Conservation (phyloP, 1,284 basidiomycete genomes). For the Leccinum pachyderme region DNA sequence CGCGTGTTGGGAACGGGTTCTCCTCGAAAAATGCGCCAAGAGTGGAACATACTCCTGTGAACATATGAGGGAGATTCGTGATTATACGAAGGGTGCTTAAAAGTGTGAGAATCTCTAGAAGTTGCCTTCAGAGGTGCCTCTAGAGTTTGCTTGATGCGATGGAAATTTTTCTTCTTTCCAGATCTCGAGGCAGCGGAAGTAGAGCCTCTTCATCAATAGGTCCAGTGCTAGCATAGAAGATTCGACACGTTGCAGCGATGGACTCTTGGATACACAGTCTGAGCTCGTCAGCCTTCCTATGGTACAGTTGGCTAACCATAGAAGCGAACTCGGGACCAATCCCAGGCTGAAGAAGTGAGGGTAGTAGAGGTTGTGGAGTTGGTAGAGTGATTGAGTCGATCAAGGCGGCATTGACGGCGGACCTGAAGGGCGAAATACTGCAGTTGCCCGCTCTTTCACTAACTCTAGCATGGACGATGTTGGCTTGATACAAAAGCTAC, state of each 20-base stretch:
- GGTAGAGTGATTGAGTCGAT: conserved; percentile 4
- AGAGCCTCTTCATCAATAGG: background rate
- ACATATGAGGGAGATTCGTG: too few species aligned
- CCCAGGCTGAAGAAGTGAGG: conserved; percentile 2
- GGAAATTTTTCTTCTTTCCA: background rate
- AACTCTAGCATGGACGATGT: conserved; percentile 3
- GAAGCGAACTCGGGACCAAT: background rate
- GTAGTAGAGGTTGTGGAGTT: background rate
- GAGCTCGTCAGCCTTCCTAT: background rate
- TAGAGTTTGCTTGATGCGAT: background rate
- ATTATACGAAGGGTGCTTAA: background rate
- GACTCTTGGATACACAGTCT: background rate
- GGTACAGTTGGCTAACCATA: background rate
- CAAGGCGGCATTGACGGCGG: background rate
- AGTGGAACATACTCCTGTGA: background rate
- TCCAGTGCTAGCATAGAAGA: too few species aligned
- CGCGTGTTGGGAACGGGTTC: background rate
- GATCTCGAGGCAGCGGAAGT: fast-evolving
- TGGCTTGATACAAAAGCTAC: conserved; percentile 5
- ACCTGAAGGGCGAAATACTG: fast-evolving
- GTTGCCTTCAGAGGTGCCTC: fast-evolving
- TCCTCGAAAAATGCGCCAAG: background rate
- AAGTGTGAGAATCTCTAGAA: background rate
- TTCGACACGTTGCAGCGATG: background rate
- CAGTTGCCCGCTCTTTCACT: background rate